These are phyloP conservation scores for Buddleja alternifolia DNA, from an alignment of 257 asterid species.

Conservation along the genomic window DNA sequence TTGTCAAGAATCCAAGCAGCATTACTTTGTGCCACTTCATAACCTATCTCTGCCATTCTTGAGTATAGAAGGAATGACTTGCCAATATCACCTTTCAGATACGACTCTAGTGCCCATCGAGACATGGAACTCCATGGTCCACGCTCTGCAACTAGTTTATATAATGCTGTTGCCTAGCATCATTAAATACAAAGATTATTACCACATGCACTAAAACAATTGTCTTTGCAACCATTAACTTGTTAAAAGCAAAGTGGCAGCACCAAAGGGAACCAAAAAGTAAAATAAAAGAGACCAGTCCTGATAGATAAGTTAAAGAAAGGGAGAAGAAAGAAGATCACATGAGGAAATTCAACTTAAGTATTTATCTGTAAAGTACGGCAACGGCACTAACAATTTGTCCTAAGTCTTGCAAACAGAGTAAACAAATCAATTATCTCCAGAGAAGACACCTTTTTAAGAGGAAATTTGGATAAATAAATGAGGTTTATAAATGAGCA, in stretches of 20 bases:
- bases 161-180: constrained; percentile 85
- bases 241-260: constrained; percentile 6
- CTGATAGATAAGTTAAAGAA: background rate
- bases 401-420: background rate
- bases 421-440: background rate
- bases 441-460: background rate
- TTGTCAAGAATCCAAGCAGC: constrained; percentile 99
- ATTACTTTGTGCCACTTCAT: constrained; percentile 98
- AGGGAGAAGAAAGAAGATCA: background rate
- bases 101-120: constrained; percentile 97
- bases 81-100: constrained; percentile 90
- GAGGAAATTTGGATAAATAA: background rate
- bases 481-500: background rate
- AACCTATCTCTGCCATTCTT: constrained; percentile 97
- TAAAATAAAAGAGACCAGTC: background rate
- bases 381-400: background rate
- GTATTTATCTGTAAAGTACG: background rate
- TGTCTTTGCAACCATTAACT: background rate
- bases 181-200: constrained; percentile 10
- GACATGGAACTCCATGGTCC: constrained; percentile 99
- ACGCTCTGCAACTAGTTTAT: constrained; percentile 93
- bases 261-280: constrained; percentile 1
- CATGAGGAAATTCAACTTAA: background rate
- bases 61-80: constrained; percentile 84
- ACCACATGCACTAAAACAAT: constrained; percentile 17